Base-by-base conservation (phyloP, 306 rosid species). In the Crotalaria pallida region DNA sequence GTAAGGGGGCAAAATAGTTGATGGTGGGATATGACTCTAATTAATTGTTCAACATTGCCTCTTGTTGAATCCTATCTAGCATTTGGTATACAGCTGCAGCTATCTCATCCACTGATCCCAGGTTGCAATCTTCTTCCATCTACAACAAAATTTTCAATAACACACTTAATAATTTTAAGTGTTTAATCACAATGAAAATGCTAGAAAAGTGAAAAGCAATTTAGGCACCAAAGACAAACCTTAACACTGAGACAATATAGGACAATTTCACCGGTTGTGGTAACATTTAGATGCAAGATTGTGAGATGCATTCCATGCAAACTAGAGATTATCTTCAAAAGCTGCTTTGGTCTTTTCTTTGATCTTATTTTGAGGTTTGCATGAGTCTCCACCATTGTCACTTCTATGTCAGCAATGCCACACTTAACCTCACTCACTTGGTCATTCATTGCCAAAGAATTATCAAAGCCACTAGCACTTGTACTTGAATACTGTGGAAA, bases 381-480 rank as follows among this genome's bases (percentile, higher is more conserved):
- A 80, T 95, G 99, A 81, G 83, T 89, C 66, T 91, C 99, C 53
- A 91, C 97, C 96, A 95, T 84, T 51, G 92, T 86, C 48, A 91
- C 99, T 80, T 95, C 96, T 51, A 95, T 79, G 40, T 95, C 97
- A 44, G 96, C 97, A 49, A 83, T 53, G 19, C 79, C 69, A 15
- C 69, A 24, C 43, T 74, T 68, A 38, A 58, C 77, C 67, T 79
- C 86, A 15, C 69, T 67, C 55, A 45, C 36, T 31, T 63, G 67
- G 8, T 75, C 87, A 11, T 38, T 41, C 50, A 31, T 60, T 60
- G 72, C 68, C 22, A 15, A 59, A 13, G 84, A 74, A 34, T 1
- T 77, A 1, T 81, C 87, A 33, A 71, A 61, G 31, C 64, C 29
- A 23, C 58, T 29, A n/a, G 48, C 64, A 70, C 53, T 74, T 52